A percentile compares a stretch with the other conserved stretches of the same genome.
Evolutionary conservation across 805 yeast genomes (phyloP).

Genomic region (Yamadazyma olivae): DNA sequence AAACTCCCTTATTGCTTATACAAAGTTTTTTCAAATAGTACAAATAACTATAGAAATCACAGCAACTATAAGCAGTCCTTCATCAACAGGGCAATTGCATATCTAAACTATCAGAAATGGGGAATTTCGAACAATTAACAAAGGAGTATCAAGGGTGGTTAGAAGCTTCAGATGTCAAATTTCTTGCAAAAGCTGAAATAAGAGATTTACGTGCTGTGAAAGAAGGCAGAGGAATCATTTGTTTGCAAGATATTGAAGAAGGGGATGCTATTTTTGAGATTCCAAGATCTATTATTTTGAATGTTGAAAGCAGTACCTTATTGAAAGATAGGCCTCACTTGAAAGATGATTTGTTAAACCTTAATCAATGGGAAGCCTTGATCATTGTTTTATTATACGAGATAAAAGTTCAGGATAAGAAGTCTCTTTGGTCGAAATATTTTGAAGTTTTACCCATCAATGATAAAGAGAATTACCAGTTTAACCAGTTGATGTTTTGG

Average conservation of each 20-base stretch:
- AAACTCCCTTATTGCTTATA: too few relatives aligned
- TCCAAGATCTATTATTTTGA: conserved; percentile 57
- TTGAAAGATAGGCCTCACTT: conserved; percentile 26
- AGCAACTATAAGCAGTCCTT: too few relatives aligned
- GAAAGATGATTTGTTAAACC: conserved; percentile 32
- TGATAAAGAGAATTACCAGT: conserved; percentile 27
- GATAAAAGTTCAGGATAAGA: conserved; percentile 35
- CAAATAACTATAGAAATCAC: too few relatives aligned
- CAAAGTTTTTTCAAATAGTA: too few relatives aligned
- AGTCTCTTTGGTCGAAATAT: conserved; percentile 67
- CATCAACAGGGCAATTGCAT: too few relatives aligned
- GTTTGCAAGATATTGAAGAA: conserved; percentile 53
- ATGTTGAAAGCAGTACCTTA: conserved; percentile 56
- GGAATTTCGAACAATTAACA: conserved; percentile 15
- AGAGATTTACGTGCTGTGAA: conserved; percentile 54
- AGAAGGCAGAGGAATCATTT: conserved; percentile 80
- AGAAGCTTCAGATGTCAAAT: conserved; percentile 27
- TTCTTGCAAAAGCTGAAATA: conserved; percentile 58
- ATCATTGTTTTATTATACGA: conserved; percentile 69
- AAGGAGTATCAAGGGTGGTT: conserved; percentile 27
- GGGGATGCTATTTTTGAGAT: conserved; percentile 70
- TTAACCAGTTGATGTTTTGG: conserved; percentile 84
- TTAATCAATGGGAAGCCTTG: conserved; percentile 76
- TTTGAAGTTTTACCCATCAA: conserved; percentile 64
- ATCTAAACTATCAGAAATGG: too few relatives aligned